These are phyloP conservation scores for Penicillium steckii DNA, from an alignment of 495 filamentous ascomycete species.

Conservation along the genomic window DNA sequence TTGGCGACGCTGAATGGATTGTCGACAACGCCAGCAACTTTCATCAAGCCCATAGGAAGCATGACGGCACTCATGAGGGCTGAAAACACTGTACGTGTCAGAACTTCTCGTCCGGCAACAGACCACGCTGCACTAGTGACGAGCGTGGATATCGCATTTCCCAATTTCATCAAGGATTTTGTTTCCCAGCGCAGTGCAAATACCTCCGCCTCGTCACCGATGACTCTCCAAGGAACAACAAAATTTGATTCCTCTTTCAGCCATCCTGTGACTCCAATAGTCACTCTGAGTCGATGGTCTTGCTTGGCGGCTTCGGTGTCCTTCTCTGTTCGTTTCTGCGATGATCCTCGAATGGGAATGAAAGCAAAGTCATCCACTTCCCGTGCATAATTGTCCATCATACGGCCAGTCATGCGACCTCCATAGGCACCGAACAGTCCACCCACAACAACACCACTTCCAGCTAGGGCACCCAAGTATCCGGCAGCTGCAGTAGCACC, in stretches of 20 bases:
- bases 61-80: conserved; percentile 65
- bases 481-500: conserved; percentile 75
- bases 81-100: conserved; percentile 74
- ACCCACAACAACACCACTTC: conserved; percentile 75
- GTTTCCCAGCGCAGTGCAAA: conserved; percentile 87
- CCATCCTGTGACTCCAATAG: conserved; percentile 83
- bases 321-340: conserved; percentile 39
- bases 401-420: conserved; percentile 75
- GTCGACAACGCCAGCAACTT: conserved; percentile 78
- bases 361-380: conserved; percentile 92
- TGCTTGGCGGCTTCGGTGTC: conserved; percentile 46
- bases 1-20: conserved; percentile 88
- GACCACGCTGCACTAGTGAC: conserved; percentile 76
- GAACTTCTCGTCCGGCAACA: conserved; percentile 73
- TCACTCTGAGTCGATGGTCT: conserved; percentile 72
- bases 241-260: conserved; percentile 69
- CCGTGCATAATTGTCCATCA: conserved; percentile 83
- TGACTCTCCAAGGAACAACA: conserved; percentile 68
- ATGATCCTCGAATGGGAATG: conserved; percentile 61
- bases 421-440: conserved; percentile 89
- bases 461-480: conserved; percentile 74
- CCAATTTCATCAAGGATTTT: conserved; percentile 73
- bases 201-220: conserved; percentile 68
- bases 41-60: conserved; percentile 76
- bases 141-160: conserved; percentile 68